Percentiles rank a stretch among this genome's conserved stretches.
Evolutionary conservation across 2,329 filamentous ascomycete genomes (phyloP).

Genomic region (Arthrinium puccinioides): DNA sequence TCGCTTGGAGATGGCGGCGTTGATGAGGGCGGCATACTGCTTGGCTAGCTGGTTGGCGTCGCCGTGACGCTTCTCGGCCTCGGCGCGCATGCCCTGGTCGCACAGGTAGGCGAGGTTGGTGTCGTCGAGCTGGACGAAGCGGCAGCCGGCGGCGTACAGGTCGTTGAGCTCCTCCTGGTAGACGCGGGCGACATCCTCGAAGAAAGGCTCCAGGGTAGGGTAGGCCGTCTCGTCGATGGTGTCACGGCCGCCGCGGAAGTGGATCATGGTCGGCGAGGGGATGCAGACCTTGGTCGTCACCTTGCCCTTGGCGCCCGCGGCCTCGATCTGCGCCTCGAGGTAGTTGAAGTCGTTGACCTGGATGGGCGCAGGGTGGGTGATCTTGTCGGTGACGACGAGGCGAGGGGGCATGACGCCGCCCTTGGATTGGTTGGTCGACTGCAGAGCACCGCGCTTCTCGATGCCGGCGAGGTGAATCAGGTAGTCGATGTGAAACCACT

Average conservation of each 20-base stretch:
- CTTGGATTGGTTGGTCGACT: conserved; percentile 33
- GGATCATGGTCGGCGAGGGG: conserved; percentile 51
- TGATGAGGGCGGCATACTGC: conserved; percentile 48
- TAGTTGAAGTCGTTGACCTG: conserved; percentile 50
- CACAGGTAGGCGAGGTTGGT: conserved; percentile 54
- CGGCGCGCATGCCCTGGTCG: conserved; percentile 46
- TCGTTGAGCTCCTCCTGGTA: conserved; percentile 47
- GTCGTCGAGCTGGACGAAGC: conserved; percentile 52
- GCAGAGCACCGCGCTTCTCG: conserved; percentile 38
- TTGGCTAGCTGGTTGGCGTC: conserved; percentile 39
- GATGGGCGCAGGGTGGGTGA: conserved; percentile 44
- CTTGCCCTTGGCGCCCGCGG: conserved; percentile 20
- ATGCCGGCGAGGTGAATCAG: conserved; percentile 46
- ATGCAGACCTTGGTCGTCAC: conserved; percentile 48
- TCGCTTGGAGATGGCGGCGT: conserved; percentile 42
- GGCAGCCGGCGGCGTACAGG: conserved; percentile 43
- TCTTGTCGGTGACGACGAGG: conserved; percentile 46
- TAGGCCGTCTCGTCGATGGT: conserved; percentile 45
- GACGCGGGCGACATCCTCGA: conserved; percentile 45
- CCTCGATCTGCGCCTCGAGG: conserved; percentile 38
- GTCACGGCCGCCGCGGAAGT: conserved; percentile 48
- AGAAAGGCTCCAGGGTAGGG: conserved; percentile 46
- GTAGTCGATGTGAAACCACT: conserved; percentile 53
- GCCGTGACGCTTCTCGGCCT: conserved; percentile 43
- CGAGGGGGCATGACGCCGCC: conserved; percentile 46